phyloP scores from a whole-genome alignment of 192 early-diverging fungal species.

The Phycomyces nitens region DNA sequence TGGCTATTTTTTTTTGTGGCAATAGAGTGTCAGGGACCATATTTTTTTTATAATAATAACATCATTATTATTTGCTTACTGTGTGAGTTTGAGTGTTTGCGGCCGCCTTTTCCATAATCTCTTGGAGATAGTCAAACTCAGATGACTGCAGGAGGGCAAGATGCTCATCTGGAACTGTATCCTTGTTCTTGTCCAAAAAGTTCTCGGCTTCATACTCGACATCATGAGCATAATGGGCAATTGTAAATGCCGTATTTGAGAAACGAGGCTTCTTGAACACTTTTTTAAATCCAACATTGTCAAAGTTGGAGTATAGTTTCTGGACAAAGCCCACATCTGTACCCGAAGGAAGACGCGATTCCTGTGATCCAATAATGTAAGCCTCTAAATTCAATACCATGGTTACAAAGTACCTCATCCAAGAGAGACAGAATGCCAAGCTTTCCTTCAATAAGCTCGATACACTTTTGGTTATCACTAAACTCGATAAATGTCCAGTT shows the following conservation, averaged over 20 bases:
- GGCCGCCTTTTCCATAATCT: constrained; percentile 66
- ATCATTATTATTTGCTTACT: constrained; percentile 31
- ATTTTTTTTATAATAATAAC: no score
- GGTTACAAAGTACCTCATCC: constrained; percentile 73
- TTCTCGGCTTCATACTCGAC: constrained; percentile 92
- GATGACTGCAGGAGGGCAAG: constrained; percentile 74
- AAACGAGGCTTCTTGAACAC: constrained; percentile 94
- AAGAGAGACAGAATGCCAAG: constrained; percentile 90
- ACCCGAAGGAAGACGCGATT: constrained; percentile 77
- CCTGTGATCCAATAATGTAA: constrained; percentile 33
- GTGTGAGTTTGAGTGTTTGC: constrained; percentile 37
- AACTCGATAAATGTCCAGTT: constrained; percentile 99
- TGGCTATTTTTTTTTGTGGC: constrained; percentile 7
- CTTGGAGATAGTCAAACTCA: constrained; percentile 77
- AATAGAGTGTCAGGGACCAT: no score
- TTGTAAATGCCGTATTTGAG: constrained; percentile 79
- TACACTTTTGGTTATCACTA: constrained; percentile 98
- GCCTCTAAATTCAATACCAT: background rate
- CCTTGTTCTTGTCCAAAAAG: constrained; percentile 98
- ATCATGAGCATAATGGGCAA: constrained; percentile 94
- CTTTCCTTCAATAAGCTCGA: constrained; percentile 95
- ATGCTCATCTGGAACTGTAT: constrained; percentile 93
- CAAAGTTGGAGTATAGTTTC: constrained; percentile 88
- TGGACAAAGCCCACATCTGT: constrained; percentile 81
- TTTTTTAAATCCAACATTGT: constrained; percentile 53